Conservation (phyloP, 306 rosid genomes). For the Cucumis sativus region DNA sequence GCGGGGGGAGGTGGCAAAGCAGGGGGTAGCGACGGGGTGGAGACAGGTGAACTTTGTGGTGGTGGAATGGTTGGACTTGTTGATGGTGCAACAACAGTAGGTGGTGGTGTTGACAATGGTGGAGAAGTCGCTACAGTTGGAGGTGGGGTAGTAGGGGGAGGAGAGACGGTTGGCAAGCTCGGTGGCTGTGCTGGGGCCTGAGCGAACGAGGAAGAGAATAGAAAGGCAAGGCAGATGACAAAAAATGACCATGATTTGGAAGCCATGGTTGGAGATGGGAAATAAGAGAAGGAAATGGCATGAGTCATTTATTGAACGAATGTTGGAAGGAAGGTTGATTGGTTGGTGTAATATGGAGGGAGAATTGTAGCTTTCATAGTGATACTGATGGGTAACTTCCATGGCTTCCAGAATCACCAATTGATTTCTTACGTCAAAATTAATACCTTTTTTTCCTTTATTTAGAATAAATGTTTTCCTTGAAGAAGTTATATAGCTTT, state of each 20-base stretch:
- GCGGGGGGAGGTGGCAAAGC: slow-evolving; percentile 31
- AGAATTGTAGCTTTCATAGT: slow-evolving; percentile 27
- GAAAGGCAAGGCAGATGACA: slow-evolving; percentile 15
- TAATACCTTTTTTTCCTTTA: not conserved
- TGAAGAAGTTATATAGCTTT: not conserved
- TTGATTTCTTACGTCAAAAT: not conserved
- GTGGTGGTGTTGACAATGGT: slow-evolving; percentile 41
- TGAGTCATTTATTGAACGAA: not conserved
- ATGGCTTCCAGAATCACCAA: not conserved
- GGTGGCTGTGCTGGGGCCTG: slow-evolving; percentile 34
- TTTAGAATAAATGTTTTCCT: not conserved
- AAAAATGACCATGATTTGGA: slow-evolving; percentile 11
- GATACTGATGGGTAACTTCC: slow-evolving; percentile 26
- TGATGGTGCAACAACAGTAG: slow-evolving; percentile 15
- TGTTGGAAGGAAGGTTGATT: not conserved
- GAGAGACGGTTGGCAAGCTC: slow-evolving; percentile 18
- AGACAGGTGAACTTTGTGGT: slow-evolving; percentile 5
- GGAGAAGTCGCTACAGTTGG: slow-evolving; percentile 40
- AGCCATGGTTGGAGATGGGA: slow-evolving; percentile 20
- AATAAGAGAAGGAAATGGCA: not conserved
- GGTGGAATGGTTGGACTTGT: slow-evolving; percentile 44
- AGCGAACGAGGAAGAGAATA: slow-evolving; percentile 10
- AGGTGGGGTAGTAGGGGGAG: slow-evolving; percentile 27
- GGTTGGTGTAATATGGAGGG: slow-evolving; percentile 22
- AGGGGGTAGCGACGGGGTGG: slow-evolving; percentile 10